Base-by-base conservation (phyloP, 1,139 yeast species). In the Yamadazyma triangularis region DNA sequence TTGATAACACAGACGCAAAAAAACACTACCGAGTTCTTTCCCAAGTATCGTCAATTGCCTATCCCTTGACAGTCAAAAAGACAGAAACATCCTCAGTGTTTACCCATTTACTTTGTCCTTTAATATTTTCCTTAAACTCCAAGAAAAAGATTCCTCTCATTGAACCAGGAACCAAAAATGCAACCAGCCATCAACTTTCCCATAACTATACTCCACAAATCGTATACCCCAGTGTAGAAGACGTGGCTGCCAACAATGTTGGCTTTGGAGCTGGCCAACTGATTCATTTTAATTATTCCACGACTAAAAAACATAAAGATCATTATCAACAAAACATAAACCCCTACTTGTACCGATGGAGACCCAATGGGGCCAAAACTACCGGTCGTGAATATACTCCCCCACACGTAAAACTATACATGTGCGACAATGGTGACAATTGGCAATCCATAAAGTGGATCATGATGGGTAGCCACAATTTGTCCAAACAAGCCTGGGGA, bases 401-500 rank as follows among this genome's bases (percentile, higher is more conserved):
- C 10, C 70, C 73, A 1, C 73, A 67, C 38, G 62, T 56, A 4
- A 67, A 67, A 39, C 38, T 64, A 27, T 61, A 63, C 30, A 44
- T 61, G 33, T 58, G 70, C 41, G 64, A 70, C 56, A 51, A 73
- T 66, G 52, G 64, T 44, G 76, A 74, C 41, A 46, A 66, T 29
- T 78, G 77, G 58, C 41, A 56, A 15, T 53, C 73, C 1, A 44
- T 79, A 3, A 68, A 71, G 33, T 81, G 88, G 87, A 70, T 76
- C 11, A 44, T 78, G n/a, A 60, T 78, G 51, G 79, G 85, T 2
- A 77, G 85, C 35, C 79, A 80, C 25, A 81, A 81, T 47, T 47
- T 79, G 22, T 77, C 85, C 16, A 69, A 70, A 33, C 79, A 75
- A 38, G 88, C 88, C 0, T 80, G 88, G 88, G 89, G 89, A 0